These are phyloP conservation scores for Starmerella stigmatis DNA, from an alignment of 805 yeast genomes.

Conservation along the genomic window DNA sequence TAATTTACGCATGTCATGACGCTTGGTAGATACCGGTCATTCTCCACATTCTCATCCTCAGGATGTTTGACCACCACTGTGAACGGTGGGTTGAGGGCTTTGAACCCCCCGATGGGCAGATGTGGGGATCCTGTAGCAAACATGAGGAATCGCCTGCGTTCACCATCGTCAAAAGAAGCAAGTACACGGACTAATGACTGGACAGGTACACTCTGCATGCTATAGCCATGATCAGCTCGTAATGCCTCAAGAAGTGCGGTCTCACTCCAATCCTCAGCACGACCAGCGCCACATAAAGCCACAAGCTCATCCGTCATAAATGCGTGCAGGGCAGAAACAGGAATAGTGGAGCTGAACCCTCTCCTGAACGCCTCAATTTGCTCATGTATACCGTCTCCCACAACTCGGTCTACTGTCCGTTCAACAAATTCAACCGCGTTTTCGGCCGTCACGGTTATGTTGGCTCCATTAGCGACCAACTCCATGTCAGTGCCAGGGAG, in stretches of 20 bases:
- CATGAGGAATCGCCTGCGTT: conserved; percentile 66
- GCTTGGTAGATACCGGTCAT: conserved; percentile 83
- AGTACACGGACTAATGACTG: conserved; percentile 52
- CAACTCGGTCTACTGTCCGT: conserved; percentile 45
- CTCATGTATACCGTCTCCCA: conserved; percentile 51
- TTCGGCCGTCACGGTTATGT: conserved; percentile 37
- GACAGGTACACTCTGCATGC: conserved; percentile 55
- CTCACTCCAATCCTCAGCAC: conserved; percentile 69
- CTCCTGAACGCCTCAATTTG: conserved; percentile 61
- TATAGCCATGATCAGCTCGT: conserved; percentile 85
- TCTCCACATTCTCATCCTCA: conserved; percentile 47
- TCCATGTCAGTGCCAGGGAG: conserved; percentile 68
- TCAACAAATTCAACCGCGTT: conserved; percentile 53
- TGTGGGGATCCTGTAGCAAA: conserved; percentile 90
- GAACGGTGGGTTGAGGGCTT: conserved; percentile 64
- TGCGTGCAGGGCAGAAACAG: conserved; percentile 57
- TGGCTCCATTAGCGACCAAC: conserved; percentile 47
- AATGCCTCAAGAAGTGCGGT: conserved; percentile 47
- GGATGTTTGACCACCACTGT: conserved; percentile 73
- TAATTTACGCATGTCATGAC: conserved; percentile 98
- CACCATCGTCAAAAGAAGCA: conserved; percentile 41
- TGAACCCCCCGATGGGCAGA: conserved; percentile 89
- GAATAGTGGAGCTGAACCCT: conserved; percentile 79
- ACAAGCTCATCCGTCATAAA: conserved; percentile 68
- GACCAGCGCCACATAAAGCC: conserved; percentile 44